Conservation (phyloP, 495 filamentous ascomycete genomes). For the Aspergillus ostianus region DNA sequence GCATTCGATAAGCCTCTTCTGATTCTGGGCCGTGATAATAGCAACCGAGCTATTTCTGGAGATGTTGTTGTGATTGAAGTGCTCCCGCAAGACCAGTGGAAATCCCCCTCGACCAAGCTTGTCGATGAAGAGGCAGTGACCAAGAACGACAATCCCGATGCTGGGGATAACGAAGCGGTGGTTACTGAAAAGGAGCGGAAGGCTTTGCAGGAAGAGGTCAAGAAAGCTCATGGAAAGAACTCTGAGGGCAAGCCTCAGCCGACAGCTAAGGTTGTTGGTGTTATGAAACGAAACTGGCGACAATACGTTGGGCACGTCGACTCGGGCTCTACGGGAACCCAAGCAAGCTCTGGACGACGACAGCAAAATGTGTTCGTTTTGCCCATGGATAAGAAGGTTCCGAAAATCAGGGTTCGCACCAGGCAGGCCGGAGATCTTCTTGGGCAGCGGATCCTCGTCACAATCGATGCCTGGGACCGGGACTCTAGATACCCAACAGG, state of each 20-base stretch:
- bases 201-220: constrained; percentile 87
- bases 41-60: constrained; percentile 88
- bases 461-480: constrained; percentile 92
- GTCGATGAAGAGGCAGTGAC: constrained; percentile 92
- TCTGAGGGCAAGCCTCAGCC: constrained; percentile 81
- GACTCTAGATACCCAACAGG: constrained; percentile 89
- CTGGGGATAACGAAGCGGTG: constrained; percentile 70
- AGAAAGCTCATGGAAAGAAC: constrained; percentile 73
- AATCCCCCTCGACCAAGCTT: constrained; percentile 88
- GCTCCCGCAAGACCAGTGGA: constrained; percentile 93
- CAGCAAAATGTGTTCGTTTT: constrained; percentile 93
- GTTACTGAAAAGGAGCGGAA: constrained; percentile 82
- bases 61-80: constrained; percentile 92
- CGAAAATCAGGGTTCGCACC: constrained; percentile 90
- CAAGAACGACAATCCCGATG: constrained; percentile 87
- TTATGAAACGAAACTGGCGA: constrained; percentile 93
- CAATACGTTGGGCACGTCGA: constrained; percentile 97
- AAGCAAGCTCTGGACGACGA: constrained; percentile 66
- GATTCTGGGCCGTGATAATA: constrained; percentile 91
- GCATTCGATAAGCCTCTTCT: constrained; percentile 86
- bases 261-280: constrained; percentile 87
- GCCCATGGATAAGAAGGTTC: constrained; percentile 96
- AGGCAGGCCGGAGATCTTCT: constrained; percentile 83
- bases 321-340: constrained; percentile 72
- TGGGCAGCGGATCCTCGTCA: constrained; percentile 90